Evolutionary conservation across 306 rosid genomes (phyloP), one percentile per base, ranked within the genome.

Genomic region (Comarum palustre): DNA sequence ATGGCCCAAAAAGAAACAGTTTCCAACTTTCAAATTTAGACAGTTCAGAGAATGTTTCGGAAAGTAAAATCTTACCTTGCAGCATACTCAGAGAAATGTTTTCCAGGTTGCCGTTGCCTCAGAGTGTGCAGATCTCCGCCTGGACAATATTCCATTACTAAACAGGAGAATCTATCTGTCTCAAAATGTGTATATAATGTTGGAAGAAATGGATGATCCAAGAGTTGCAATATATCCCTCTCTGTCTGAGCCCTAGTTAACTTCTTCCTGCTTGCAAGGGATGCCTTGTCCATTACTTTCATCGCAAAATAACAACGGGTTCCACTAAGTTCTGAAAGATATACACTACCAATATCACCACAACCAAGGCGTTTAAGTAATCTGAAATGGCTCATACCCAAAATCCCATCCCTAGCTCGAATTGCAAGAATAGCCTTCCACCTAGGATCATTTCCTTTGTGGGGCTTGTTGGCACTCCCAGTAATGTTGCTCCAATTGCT

Each of bases 211-310:
- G 99, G 99, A 81, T 94, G 99, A 83, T 94, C 99, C 83, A 94
- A 93, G 82, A 89, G 86, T 87, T 94, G 99, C 81, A 94, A 72
- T 78, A 94, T 94, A 83, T 94, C 99, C 84, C 97, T 83, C 74
- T 94, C 99, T 12, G 99, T 94, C 84, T 94, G 99, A 71, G 97
- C 97, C 83, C 99, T 88, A 50, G 84, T 84, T 82, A 94, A 82
- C 90, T 94, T 94, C 90, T 94, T 94, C 86, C 99, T 85, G 81
- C 87, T 87, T 38, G 95, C 99, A 72, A 94, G 88, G 62, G 99
- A 94, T 70, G 97, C 95, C 83, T 94, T 94, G 82, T 94, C 99
- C 99, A 94, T 94, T 55, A 94, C 99, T 87, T 94, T 94, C 99
- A 94, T 91, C 11, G 99, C 99, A 55, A 94, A 94, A 73, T 82